These are phyloP conservation scores for Quaeritorhiza haematococci DNA, from an alignment of 371 early-diverging fungal genomes.

Conservation along the genomic window DNA sequence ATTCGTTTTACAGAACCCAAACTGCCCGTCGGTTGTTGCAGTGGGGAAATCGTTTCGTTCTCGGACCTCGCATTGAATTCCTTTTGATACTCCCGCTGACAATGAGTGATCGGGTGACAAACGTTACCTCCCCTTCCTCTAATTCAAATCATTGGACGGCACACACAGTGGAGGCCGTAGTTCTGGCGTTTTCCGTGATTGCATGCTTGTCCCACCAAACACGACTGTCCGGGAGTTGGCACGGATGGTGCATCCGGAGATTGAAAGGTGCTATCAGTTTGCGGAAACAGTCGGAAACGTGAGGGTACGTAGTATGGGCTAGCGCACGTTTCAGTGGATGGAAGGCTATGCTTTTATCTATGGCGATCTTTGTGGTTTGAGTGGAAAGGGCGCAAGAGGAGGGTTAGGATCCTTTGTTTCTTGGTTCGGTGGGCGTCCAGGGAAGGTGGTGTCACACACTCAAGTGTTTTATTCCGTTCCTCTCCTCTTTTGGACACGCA, in stretches of 20 bases:
- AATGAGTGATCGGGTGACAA: too few relatives aligned
- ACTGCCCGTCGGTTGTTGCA: too few relatives aligned
- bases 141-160: too few relatives aligned
- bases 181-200: constrained; percentile 60
- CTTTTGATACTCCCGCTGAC: too few relatives aligned
- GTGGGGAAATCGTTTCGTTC: too few relatives aligned
- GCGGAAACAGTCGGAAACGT: constrained; percentile 70
- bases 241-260: constrained; percentile 56
- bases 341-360: neutral
- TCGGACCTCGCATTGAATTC: too few relatives aligned
- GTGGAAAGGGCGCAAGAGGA: neutral
- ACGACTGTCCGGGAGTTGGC: constrained; percentile 74
- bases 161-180: constrained; percentile 7
- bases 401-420: neutral
- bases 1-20: too few relatives aligned
- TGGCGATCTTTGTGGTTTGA: constrained; percentile 2
- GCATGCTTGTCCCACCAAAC: constrained; percentile 60
- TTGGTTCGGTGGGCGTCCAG: neutral
- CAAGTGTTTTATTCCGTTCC: neutral
- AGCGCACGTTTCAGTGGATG: constrained; percentile 16
- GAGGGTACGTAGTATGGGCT: constrained; percentile 58
- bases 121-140: too few relatives aligned
- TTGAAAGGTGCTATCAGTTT: constrained; percentile 60
- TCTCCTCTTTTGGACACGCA: neutral
- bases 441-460: too few relatives aligned